phyloP scores from a whole-genome alignment of 2,329 filamentous ascomycete species.

The Periconia macrospinosa region DNA sequence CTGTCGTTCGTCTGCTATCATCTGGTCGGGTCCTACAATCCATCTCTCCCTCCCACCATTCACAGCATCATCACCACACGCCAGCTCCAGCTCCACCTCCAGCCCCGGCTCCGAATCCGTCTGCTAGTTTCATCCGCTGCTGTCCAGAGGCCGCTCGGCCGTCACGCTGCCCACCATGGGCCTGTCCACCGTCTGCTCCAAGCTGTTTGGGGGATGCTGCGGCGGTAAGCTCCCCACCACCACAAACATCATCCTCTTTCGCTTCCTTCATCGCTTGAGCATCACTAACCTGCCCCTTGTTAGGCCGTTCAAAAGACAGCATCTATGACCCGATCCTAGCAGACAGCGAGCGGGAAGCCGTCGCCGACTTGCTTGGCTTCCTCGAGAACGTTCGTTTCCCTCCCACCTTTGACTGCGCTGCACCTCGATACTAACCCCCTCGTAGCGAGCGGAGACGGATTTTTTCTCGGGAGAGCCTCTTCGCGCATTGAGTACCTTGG shows the following conservation, averaged over 20 bases:
- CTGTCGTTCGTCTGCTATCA: background rate
- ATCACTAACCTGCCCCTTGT: conserved; percentile 18
- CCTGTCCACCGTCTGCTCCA: conserved; percentile 39
- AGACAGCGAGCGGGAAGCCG: conserved; percentile 94
- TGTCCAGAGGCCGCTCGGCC: conserved; percentile 25
- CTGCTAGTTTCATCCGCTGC: conserved; percentile 3
- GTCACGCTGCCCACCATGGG: conserved; percentile 39
- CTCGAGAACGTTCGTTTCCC: conserved; percentile 79
- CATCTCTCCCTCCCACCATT: background rate
- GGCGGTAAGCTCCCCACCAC: conserved; percentile 31
- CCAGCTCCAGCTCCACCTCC: background rate
- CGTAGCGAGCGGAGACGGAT: conserved; percentile 89
- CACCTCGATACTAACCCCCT: conserved; percentile 35
- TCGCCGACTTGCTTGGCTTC: conserved; percentile 91
- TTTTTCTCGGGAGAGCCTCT: conserved; percentile 97
- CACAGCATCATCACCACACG: background rate
- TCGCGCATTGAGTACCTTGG: conserved; percentile 88
- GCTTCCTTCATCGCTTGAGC: background rate
- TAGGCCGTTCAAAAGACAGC: conserved; percentile 51
- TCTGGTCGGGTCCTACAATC: background rate
- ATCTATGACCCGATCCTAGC: conserved; percentile 68
- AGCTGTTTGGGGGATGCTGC: conserved; percentile 42
- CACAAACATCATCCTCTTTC: conserved; percentile 1
- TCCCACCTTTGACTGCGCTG: conserved; percentile 1
- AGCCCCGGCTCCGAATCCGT: conserved; percentile 8